phyloP scores from a whole-genome alignment of 805 yeast genomes.

The Tetrapisispora iriomotensis region DNA sequence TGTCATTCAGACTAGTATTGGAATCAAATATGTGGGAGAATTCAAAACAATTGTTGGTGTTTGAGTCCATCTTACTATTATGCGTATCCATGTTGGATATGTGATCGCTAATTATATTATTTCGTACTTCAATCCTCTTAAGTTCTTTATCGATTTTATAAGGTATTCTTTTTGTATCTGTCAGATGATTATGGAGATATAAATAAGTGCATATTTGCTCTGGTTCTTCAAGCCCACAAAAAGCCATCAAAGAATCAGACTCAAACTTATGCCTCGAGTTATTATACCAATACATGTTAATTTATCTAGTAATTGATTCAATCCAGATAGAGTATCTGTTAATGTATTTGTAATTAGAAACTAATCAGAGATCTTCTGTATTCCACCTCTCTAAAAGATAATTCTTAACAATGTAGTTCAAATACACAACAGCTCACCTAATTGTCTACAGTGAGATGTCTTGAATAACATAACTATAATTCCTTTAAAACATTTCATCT shows the following conservation, averaged over 20 bases:
- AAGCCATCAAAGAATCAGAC: background rate
- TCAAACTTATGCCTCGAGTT: background rate
- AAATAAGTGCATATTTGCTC: background rate
- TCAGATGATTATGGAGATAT: background rate
- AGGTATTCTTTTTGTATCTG: background rate
- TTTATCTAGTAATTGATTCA: too few relatives aligned
- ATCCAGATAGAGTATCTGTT: too few relatives aligned
- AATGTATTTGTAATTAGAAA: too few relatives aligned
- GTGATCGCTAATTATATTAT: background rate
- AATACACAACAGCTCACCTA: too few relatives aligned
- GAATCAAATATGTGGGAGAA: conserved; percentile 43
- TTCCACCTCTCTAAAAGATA: too few relatives aligned
- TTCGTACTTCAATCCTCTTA: background rate
- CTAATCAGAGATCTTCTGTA: too few relatives aligned
- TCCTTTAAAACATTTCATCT: too few relatives aligned
- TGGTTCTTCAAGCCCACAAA: conserved; percentile 2
- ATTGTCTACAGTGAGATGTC: too few relatives aligned
- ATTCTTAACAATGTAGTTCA: too few relatives aligned
- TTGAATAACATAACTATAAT: too few relatives aligned
- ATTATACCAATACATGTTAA: conserved; percentile 9
- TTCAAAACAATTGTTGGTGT: background rate
- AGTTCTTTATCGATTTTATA: background rate
- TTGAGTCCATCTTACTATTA: background rate
- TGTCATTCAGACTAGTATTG: conserved; percentile 40
- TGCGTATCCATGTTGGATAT: background rate